Conservation (phyloP, 139 green algal species). For the Eudorina sp. region DNA sequence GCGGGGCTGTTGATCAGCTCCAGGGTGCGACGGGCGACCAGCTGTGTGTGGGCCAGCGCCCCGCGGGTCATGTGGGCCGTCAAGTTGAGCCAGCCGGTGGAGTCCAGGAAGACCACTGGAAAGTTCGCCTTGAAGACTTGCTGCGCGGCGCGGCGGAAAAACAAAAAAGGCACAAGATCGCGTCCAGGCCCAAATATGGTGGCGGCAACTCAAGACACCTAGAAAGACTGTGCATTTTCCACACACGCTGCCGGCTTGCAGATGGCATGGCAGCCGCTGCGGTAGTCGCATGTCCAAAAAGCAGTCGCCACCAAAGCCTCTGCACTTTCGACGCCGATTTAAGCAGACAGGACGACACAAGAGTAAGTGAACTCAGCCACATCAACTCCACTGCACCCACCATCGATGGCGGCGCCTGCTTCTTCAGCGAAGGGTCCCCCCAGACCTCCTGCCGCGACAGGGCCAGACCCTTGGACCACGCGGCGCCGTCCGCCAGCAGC, state of each 20-base stretch:
- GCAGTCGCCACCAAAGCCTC: too few relatives aligned
- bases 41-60: conserved; percentile 57
- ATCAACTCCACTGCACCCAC: neutral
- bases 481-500: conserved; percentile 54
- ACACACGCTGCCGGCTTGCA: too few relatives aligned
- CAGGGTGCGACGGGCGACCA: conserved; percentile 60
- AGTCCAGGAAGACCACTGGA: conserved; percentile 75
- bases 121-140: conserved; percentile 52
- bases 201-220: too few relatives aligned
- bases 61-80: conserved; percentile 60
- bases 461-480: conserved; percentile 64
- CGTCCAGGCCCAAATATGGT: too few relatives aligned
- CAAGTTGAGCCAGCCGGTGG: conserved; percentile 78
- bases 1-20: conserved; percentile 56
- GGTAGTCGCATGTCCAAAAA: too few relatives aligned
- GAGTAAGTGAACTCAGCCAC: too few relatives aligned
- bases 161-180: too few relatives aligned
- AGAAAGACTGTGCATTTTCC: too few relatives aligned
- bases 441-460: conserved; percentile 43
- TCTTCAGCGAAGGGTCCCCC: neutral
- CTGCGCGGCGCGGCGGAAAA: too few relatives aligned
- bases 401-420: neutral
- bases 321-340: too few relatives aligned
- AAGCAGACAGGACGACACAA: too few relatives aligned
- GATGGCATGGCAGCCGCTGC: too few relatives aligned